Evolutionary conservation across 2,329 filamentous ascomycete species (phyloP), one percentile per base, ranked within the genome.

Genomic region (Fusarium marasasianum): DNA sequence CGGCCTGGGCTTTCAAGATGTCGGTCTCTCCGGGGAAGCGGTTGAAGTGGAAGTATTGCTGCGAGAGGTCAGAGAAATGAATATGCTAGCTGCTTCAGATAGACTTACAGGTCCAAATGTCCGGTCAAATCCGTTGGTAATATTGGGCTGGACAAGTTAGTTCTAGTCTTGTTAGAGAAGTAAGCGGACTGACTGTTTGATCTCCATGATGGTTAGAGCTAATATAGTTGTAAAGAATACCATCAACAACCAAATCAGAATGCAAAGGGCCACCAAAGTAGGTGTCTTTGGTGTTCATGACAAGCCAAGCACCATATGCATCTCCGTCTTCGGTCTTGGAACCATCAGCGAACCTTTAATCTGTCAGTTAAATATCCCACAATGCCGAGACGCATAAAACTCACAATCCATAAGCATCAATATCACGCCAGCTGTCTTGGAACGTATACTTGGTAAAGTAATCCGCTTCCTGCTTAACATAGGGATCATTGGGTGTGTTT

Each of bases 391-490:
- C 2, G 5, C 8, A 22, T 8, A 3, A n/a, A 12, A 77, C 78
- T 72, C 47, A 79, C 78, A 86, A 79, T 5, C 89, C 90, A 73
- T 91, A 89, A 5, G 87, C 89, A 43, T 85, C 84, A 64, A 91
- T 88, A 51, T 90, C 84, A 55, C 89, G 83, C 88, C 89, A 91
- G 4, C 84, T 84, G 65, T 89, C 88, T 9, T 85, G 84, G 66
- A 92, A 91, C 0, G 87, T 91, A 75, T 92, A 92, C 78, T 92
- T 92, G 29, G 90, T 92, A 76, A 91, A 92, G 79, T 91, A 92
- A 51, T 91, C 87, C 4, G 87, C 84, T 63, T 88, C 85, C 51
- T 89, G 81, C 43, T 85, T 79, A 1, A 89, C 87, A 74, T 91
- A 92, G 0, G 87, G 82, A 76, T 90, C 87, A 22, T 86, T 76